Percentiles rank a stretch among this genome's conserved stretches.
Evolutionary conservation across 192 early-diverging fungal species (phyloP).

Genomic region (Gryganskiella cystojenkinii): DNA sequence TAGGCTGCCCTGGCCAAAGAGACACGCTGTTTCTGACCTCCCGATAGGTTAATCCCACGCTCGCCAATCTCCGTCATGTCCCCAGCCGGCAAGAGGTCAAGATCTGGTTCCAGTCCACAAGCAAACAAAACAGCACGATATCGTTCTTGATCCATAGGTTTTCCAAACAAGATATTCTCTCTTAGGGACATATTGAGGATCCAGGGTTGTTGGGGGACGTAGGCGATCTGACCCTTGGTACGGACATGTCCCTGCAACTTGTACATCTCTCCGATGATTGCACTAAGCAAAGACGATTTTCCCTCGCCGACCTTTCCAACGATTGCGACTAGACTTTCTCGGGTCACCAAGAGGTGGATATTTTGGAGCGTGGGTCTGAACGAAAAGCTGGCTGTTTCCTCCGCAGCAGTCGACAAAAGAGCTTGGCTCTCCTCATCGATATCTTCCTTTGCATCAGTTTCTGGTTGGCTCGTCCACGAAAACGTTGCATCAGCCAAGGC

Average conservation of each 20-base stretch:
- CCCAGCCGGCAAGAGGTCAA: constrained; percentile 83
- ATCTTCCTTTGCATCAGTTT: background rate
- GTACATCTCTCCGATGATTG: constrained; percentile 89
- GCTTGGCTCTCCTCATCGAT: background rate
- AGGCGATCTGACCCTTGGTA: constrained; percentile 70
- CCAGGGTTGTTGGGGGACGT: constrained; percentile 79
- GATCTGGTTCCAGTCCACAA: constrained; percentile 85
- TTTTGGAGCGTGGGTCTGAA: constrained; percentile 15
- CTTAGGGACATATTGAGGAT: constrained; percentile 92
- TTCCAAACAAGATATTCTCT: constrained; percentile 93
- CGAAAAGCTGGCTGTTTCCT: background rate
- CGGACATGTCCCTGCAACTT: constrained; percentile 65
- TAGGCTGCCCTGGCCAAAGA: constrained; percentile 83
- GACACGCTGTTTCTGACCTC: constrained; percentile 86
- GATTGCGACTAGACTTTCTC: constrained; percentile 74
- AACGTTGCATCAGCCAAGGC: constrained; percentile 16
- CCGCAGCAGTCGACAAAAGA: too few species aligned
- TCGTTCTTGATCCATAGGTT: constrained; percentile 70
- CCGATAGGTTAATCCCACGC: constrained; percentile 88
- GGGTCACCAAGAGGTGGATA: constrained; percentile 35
- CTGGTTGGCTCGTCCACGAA: constrained; percentile 7
- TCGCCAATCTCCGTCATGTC: constrained; percentile 94
- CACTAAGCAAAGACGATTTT: constrained; percentile 59
- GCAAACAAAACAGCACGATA: constrained; percentile 76
- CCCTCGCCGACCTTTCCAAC: constrained; percentile 80